Evolutionary conservation across 1,139 yeast genomes (phyloP), one percentile per base, ranked within the genome.

Genomic region (Candida frijolesensis): DNA sequence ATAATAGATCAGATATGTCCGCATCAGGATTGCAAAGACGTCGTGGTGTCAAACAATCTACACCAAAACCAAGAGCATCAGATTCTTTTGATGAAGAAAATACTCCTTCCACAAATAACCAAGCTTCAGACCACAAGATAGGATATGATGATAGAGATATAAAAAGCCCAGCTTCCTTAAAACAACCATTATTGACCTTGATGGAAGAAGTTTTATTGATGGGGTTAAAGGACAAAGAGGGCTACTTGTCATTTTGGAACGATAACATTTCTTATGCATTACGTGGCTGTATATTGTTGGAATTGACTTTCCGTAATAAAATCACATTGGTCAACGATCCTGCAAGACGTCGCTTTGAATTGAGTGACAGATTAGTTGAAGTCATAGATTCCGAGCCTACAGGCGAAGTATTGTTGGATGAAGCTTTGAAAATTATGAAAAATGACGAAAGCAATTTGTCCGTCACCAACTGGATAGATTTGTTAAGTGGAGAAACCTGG

Each of bases 401-500:
- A 0, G 99, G 99, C 32, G 99, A 94, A 69, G 96, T 91, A 2
- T 77, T 94, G 60, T 76, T 94, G 55, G 99, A 94, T 71, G 99
- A 94, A 70, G 89, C 98, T 5, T 76, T 94, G 60, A 89, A 87
- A 64, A 77, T 92, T 62, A 95, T 94, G 91, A 90, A 89, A 64
- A 78, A 80, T 54, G 96, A 90, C 64, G 94, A 87, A 57, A 80
- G 85, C 46, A 86, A 88, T 62, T 78, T 91, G 63, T 82, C 92
- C 37, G 95, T 94, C 42, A 82, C 89, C 44, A 86, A 87, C 58
- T 95, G 99, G 99, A 89, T 95, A 58, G 98, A 95, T 67, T 80
- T 92, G 54, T 80, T 94, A 57, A 83, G 92, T 56, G 99, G 96
- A 44, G 99, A 94, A 68, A 95, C 99, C 3, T 94, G 99, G 99